Evolutionary conservation across 352 stramenopile species (phyloP), one percentile per base, ranked within the genome.

Genomic region (Albugo candida): DNA sequence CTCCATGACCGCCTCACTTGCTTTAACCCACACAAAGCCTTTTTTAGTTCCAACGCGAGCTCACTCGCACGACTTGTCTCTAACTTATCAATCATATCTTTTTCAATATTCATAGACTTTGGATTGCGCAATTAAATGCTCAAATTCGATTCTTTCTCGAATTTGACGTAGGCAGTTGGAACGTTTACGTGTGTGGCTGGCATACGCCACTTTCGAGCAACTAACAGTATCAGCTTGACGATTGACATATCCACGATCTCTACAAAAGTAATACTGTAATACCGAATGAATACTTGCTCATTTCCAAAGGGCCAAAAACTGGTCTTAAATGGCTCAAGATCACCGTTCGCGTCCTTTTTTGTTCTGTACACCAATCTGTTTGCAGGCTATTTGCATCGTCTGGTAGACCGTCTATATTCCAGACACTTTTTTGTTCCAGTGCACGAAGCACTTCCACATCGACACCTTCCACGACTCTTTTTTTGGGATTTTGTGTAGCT

Each of bases 111-210:
- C 36, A 14, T 41, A 14, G 36, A 41, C 48, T 1, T 59, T 47
- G 40, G 45, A 59, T 1, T 46, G 18, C 41, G 27, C 24, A 67
- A 13, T 44, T 45, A 55, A 16, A 68, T 66, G 1, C 55, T 38
- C 13, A 61, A 19, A 0, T 41, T 39, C 10, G 52, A 19, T n/a
- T 68, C 57, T 1, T 46, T 55, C 0, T 39, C 14, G 0, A 39
- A 57, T 24, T 66, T 63, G 6, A 66, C 44, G 20, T 68, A 72
- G 2, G 58, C 60, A 19, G 54, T 65, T 21, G 60, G 59, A 0
- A 66, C 44, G 17, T 68, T 59, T 13, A 58, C 51, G 31, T 66
- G 63, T 3, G 18, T 31, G 0, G 56, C 54, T 0, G 49, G 57
- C 0, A 69, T 54, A 2, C 41, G 0, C 48, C 53, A 69, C 14